Evolutionary conservation across 345 rosid genomes (phyloP).

Genomic region (Toxicodendron radicans): DNA sequence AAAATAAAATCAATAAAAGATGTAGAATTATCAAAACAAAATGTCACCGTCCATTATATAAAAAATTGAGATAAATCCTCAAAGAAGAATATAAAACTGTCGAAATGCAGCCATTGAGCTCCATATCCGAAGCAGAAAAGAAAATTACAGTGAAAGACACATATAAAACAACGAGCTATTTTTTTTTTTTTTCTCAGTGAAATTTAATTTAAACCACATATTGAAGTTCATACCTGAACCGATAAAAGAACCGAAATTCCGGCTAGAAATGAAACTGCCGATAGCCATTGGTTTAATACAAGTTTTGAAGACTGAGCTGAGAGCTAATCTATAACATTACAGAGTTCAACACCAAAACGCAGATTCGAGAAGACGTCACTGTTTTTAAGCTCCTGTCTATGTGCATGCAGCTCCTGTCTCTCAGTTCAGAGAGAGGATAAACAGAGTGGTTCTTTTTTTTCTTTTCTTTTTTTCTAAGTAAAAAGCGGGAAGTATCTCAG

Average conservation of each 20-base stretch:
- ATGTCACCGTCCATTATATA: background rate
- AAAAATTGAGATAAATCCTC: background rate
- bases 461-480: background rate
- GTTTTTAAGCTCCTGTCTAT: constrained; percentile 4
- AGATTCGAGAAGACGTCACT: constrained; percentile 3
- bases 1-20: background rate
- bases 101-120: constrained; percentile 21
- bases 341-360: constrained; percentile 20
- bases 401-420: constrained; percentile 3
- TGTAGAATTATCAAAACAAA: background rate
- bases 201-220: background rate
- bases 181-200: background rate
- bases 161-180: background rate
- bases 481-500: constrained; percentile 59
- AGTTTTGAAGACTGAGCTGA: constrained; percentile 23
- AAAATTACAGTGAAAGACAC: background rate
- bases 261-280: constrained; percentile 72
- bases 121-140: background rate
- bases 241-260: constrained; percentile 54
- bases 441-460: constrained; percentile 17
- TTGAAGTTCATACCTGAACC: constrained; percentile 50
- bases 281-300: constrained; percentile 55
- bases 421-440: constrained; percentile 34
- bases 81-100: background rate
- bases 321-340: constrained; percentile 31